A percentile compares a stretch with the other conserved stretches of the same genome.
Evolutionary conservation across 441 rosid genomes (phyloP).

Genomic region (Euphorbia corollata): DNA sequence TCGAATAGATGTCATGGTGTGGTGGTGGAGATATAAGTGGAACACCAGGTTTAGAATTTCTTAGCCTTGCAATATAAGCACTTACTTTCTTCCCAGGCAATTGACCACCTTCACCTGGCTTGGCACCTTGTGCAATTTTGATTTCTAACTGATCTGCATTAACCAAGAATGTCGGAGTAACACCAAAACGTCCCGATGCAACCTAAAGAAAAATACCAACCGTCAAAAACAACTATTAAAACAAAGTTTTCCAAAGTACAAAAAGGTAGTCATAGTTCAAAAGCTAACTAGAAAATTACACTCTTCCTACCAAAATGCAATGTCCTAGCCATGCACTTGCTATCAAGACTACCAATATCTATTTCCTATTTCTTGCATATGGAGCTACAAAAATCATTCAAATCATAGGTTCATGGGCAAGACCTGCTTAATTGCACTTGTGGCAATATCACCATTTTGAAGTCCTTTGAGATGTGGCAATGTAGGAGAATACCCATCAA

Average conservation of each 20-base stretch:
- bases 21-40: conserved; percentile 99
- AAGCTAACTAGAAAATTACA: conserved; percentile 5
- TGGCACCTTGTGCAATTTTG: conserved; percentile 99
- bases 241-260: background rate
- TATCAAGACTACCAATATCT: conserved; percentile 2
- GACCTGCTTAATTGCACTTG: conserved; percentile 99
- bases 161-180: conserved; percentile 93
- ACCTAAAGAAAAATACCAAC: conserved; percentile 49
- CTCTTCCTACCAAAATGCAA: background rate
- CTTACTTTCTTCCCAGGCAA: conserved; percentile 98
- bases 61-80: conserved; percentile 91
- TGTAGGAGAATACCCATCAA: conserved; percentile 95
- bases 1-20: conserved; percentile 94
- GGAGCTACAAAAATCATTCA: conserved; percentile 7
- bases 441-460: conserved; percentile 97
- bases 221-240: background rate
- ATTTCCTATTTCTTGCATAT: conserved; percentile 3
- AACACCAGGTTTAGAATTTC: conserved; percentile 98
- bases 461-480: conserved; percentile 98
- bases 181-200: conserved; percentile 99
- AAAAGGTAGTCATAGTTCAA: background rate
- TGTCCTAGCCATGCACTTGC: conserved; percentile 10
- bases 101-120: conserved; percentile 99
- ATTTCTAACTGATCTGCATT: conserved; percentile 95
- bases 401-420: conserved; percentile 21